Base-by-base conservation (phyloP, 2,329 filamentous ascomycete genomes). In the Dothideomycetes sp. region DNA sequence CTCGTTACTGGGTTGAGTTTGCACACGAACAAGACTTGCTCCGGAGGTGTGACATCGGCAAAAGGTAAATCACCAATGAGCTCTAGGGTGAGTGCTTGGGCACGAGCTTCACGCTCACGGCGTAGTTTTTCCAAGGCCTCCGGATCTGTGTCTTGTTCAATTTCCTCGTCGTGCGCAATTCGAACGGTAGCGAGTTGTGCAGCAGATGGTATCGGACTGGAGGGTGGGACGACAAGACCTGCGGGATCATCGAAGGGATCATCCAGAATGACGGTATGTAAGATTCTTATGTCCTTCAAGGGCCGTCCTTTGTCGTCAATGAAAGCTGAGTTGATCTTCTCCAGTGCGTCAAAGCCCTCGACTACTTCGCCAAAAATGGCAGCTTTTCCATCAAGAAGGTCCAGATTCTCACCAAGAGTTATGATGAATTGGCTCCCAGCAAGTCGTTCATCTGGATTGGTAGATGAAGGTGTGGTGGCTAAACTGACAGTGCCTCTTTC, bases 61-160 rank as follows among this genome's bases (percentile, higher is more conserved):
- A 95, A 98, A 4, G 91, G 91, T 43, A 98, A 68, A 59, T 98
- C 91, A 32, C 91, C 91, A 63, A 98, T 91, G 79, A 98, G 93
- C 65, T 98, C 91, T 35, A 98, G 72, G 1, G 89, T 96, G 53
- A 98, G 66, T 1, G 91, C 91, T 60, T 96, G 91, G 1, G 89
- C 89, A 45, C 88, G 78, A 4, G 91, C 91, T 60, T 98, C 91
- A 19, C 86, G 76, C 58, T 96, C 87, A 45, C 87, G 77, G 37
- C 89, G 79, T 36, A 81, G 65, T 60, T 79, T 84, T 58, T 96
- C 89, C 50, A 79, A 69, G 16, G 81, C 72, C 49, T 88, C 86
- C 48, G 88, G 83, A 49, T 93, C 86, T 41, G 81, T 78, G 42
- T 89, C 75, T 41, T 82, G 79, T 34, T 84, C 77, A 11, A 94